phyloP scores from a whole-genome alignment of 2,329 filamentous ascomycete species.

The Akanthomyces lecanii region DNA sequence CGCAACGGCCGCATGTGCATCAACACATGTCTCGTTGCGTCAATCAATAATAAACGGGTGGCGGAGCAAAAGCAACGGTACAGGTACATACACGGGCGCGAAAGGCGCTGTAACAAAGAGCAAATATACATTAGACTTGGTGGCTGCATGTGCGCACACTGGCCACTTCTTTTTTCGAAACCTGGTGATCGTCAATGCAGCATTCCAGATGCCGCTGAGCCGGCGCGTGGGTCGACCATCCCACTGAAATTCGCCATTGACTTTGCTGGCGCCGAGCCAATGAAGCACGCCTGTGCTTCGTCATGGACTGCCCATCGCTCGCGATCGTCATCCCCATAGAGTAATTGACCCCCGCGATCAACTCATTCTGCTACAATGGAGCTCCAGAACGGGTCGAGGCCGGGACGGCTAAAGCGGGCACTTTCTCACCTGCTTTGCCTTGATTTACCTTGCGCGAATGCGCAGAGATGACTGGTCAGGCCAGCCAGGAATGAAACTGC shows the following conservation, averaged over 20 bases:
- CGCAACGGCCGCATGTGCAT: background rate
- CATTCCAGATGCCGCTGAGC: background rate
- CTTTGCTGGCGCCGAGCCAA: background rate
- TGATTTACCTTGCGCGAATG: too few relatives aligned
- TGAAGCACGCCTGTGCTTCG: background rate
- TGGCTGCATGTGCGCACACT: background rate
- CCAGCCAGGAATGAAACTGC: too few relatives aligned
- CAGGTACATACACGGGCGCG: background rate
- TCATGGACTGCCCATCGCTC: slow-evolving; percentile 8
- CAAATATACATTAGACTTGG: background rate
- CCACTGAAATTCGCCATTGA: background rate
- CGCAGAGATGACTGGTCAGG: too few relatives aligned
- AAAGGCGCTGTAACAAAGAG: background rate
- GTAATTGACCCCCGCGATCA: background rate
- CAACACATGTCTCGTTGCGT: background rate
- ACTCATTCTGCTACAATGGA: background rate
- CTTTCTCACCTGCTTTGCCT: too few relatives aligned
- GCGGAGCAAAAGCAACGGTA: background rate
- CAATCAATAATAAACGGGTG: background rate
- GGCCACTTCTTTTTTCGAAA: background rate
- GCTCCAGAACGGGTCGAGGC: too few relatives aligned
- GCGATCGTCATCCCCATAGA: background rate
- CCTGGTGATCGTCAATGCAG: background rate
- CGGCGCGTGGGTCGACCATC: background rate
- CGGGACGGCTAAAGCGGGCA: too few relatives aligned